Evolutionary conservation across 2,329 filamentous ascomycete genomes (phyloP), one percentile per base, ranked within the genome.

Genomic region (Fusarium nurragi): DNA sequence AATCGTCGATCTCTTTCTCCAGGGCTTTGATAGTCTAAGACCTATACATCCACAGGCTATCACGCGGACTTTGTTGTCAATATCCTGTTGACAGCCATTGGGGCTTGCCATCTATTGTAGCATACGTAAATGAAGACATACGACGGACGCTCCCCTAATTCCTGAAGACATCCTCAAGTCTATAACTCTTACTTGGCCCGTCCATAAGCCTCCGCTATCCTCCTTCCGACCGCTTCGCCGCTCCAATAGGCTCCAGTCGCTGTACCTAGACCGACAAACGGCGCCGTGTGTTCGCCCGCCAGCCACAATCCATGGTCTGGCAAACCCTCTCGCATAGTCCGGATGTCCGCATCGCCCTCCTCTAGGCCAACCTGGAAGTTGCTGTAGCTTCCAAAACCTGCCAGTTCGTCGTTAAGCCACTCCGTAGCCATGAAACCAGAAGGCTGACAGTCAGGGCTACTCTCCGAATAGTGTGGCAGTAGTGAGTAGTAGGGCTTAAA

Each of bases 221-320:
- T 85, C 74, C 81, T 84, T 2, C 85, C 93, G 30, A 93, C 91
- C 19, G 84, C 85, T 79, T 97, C 92, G 2, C 94, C 94, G 74
- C 91, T 93, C 92, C 92, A 97, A 76, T 93, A 97, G 12, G 94
- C 94, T 1, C 94, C 94, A 1, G 93, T 96, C 13, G 90, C 91
- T 6, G 94, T 97, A 0, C 94, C 94, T 61, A 97, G 77, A 12
- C 91, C 93, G 25, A 96, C 88, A 79, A 97, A 97, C 6, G 94
- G 93, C 52, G 92, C 90, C 21, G 93, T 97, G 78, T 97, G 93
- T 78, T 97, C 93, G 0, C 93, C 93, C 0, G 93, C 93, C 66
- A 97, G 82, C 93, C 93, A 97, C 10, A 97, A 73, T 0, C 91
- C 88, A 21, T 87, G 80, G 13, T 86, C 87, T 1, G 88, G 88